Evolutionary conservation across 768 basidiomycete genomes (phyloP), one percentile per base, ranked within the genome.

Genomic region (Boletus pseudo-olivaceus): DNA sequence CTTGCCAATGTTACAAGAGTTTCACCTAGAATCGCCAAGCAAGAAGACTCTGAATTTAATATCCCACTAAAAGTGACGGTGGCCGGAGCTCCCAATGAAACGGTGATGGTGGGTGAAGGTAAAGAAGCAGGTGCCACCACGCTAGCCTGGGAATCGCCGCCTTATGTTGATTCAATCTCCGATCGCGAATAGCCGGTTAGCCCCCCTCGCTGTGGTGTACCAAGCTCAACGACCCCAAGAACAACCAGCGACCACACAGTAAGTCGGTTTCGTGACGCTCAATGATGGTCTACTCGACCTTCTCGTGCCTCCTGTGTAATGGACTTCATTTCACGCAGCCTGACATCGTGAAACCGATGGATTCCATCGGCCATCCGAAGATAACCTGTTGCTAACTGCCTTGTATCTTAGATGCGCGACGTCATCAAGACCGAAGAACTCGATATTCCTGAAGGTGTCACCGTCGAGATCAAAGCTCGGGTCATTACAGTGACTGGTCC

Each of bases 391-490:
- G 58, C 68, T 72, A 32, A 69, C 58, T 20, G 19, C 34, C 17
- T 26, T 56, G 17, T 54, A 51, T 57, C 51, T 57, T 67, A 93
- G 89, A 93, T 93, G 91, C 88, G 88, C 76, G 90, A 93, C 84
- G 81, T 93, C 70, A 83, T 90, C 79, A 82, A 90, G 79, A 93
- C 88, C 52, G 93, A 96, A 88, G 91, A 91, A 73, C 85, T 95
- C 76, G 82, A 84, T 40, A 83, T 96, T 64, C 93, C 93, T 55
- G 85, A 88, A 67, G 85, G 82, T 65, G 87, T 99, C 67, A 83
- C 87, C 43, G 84, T 98, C 61, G 72, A 77, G 69, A 82, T 98
- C 77, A 97, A 98, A 80, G 83, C 95, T 62, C 87, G 97, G 59
- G 75, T 93, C 65, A 88, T 99, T 72, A 87, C 83, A 56, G 95